Evolutionary conservation across 2,329 filamentous ascomycete genomes (phyloP), one percentile per base, ranked within the genome.

Genomic region (Xenosphaeropsis pyriputrescens): DNA sequence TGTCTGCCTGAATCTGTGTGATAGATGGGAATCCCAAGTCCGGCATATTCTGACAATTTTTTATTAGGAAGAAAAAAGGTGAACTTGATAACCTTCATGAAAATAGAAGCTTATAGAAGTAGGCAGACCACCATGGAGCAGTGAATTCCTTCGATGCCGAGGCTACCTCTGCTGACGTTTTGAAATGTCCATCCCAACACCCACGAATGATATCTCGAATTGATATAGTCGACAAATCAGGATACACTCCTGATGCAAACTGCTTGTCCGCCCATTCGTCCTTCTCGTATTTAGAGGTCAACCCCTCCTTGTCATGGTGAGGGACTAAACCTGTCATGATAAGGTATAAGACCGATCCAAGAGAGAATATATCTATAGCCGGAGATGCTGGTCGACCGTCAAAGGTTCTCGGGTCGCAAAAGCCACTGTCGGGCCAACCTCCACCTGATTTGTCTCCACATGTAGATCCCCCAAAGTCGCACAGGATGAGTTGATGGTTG

Each of bases 391-490:
- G 18, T 16, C 32, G 14, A 11, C 19, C 18, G 5, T 14, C 19
- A 34, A 34, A 16, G 14, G 13, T n/a, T 32, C 15, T 36, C 7
- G 34, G 34, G 6, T 19, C 13, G 6, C 13, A 22, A 18, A 18
- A 36, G 4, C 19, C 14, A 22, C 13, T 17, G 6, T 15, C n/a
- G 5, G 18, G 18, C 11, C 9, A 13, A n/a, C n/a, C 34, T 13
- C 7, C 5, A 36, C 17, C n/a, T 14, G 18, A 19, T 14, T 4
- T 5, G 13, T 19, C 15, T 13, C 18, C 34, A 36, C 42, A 18
- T 18, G n/a, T 29, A 12, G 43, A 45, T 16, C 43, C 41, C 13
- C 39, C 33, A 26, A 47, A 47, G 19, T 47, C 45, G 8, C 32
- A 19, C 5, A 45, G 37, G 19, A 38, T 38, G n/a, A 47, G 12